A percentile compares a stretch with the other conserved stretches of the same genome.
Conservation (phyloP, 1,284 basidiomycete genomes). For the Cystobasidium slooffiae region DNA sequence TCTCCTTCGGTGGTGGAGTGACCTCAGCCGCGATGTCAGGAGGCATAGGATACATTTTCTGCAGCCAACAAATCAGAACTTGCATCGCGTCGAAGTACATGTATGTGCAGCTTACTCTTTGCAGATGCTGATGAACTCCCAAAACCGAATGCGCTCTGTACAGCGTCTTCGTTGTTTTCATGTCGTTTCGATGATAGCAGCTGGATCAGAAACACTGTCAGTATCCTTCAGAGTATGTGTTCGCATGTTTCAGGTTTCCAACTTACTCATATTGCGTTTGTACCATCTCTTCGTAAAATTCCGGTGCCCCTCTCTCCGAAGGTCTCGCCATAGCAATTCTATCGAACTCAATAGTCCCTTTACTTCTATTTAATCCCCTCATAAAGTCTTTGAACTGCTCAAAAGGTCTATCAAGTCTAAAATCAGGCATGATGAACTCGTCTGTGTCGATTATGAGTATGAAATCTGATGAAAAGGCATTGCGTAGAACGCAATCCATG, state of each 20-base stretch:
- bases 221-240: background rate
- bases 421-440: conserved; percentile 32
- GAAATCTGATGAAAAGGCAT: conserved; percentile 37
- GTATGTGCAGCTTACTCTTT: conserved; percentile 28
- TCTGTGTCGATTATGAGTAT: conserved; percentile 30
- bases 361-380: conserved; percentile 1
- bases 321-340: conserved; percentile 26
- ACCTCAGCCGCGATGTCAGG: conserved; percentile 17
- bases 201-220: conserved; percentile 1
- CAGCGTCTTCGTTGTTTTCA: conserved; percentile 27
- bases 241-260: background rate
- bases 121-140: conserved; percentile 22
- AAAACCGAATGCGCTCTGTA: conserved; percentile 27
- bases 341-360: conserved; percentile 27
- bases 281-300: conserved; percentile 18
- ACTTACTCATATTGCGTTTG: conserved; percentile 29
- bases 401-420: conserved; percentile 21
- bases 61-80: background rate
- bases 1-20: background rate
- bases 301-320: conserved; percentile 10
- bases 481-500: conserved; percentile 31
- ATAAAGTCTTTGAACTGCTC: conserved; percentile 38
- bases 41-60: conserved; percentile 40
- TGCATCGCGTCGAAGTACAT: background rate
- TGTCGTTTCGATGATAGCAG: conserved; percentile 26